These are phyloP conservation scores for Gossypium gossypioides DNA, from an alignment of 441 rosid species.

Conservation along the genomic window DNA sequence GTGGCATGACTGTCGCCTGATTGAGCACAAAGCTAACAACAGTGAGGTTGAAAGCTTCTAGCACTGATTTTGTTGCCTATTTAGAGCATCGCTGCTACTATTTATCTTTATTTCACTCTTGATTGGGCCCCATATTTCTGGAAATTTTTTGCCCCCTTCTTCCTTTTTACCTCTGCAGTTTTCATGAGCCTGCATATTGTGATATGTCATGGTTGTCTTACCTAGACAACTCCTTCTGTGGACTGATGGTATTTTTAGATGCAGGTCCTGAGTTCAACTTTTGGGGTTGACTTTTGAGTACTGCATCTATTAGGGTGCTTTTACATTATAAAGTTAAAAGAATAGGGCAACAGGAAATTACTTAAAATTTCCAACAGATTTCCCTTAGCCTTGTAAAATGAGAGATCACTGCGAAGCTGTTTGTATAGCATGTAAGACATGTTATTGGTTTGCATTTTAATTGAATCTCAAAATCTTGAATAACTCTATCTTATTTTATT, in stretches of 20 bases:
- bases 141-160: not conserved
- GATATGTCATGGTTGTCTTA: not conserved
- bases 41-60: not conserved
- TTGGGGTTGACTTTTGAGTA: not conserved
- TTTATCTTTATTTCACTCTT: constrained; percentile 4
- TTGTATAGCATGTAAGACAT: not conserved
- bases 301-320: not conserved
- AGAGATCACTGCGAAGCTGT: not conserved
- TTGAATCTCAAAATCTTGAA: not conserved
- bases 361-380: not conserved
- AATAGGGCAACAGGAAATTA: not conserved
- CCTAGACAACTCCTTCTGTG: not conserved
- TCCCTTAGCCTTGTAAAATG: not conserved
- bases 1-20: not conserved
- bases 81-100: not conserved
- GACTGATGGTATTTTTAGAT: not conserved
- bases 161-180: not conserved
- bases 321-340: not conserved
- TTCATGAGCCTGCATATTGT: not conserved
- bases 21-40: not conserved
- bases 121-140: not conserved
- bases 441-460: constrained; percentile 1
- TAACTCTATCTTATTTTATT: not conserved
- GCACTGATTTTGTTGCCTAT: not conserved
- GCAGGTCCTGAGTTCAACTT: not conserved